These are phyloP conservation scores for Pichia sp. DNA, from an alignment of 1,139 yeast genomes.

Conservation along the genomic window DNA sequence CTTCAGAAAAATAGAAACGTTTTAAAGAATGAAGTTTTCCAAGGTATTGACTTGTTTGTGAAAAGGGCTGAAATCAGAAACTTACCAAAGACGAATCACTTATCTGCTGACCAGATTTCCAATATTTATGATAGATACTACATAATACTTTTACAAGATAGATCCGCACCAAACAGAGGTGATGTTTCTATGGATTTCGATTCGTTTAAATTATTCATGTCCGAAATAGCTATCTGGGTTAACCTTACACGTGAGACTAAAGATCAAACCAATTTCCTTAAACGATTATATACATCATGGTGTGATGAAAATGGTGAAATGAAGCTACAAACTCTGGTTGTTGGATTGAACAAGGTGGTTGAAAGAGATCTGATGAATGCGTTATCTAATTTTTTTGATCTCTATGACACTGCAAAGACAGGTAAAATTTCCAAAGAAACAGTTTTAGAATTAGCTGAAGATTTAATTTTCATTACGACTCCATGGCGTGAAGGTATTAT, in stretches of 20 bases:
- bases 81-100: conserved; percentile 67
- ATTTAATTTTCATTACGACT: conserved; percentile 72
- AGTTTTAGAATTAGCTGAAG: conserved; percentile 83
- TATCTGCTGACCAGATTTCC: conserved; percentile 58
- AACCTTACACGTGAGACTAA: conserved; percentile 33
- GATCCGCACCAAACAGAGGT: conserved; percentile 57
- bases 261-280: conserved; percentile 48
- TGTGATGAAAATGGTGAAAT: conserved; percentile 47
- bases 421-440: conserved; percentile 77
- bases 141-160: conserved; percentile 59
- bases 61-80: conserved; percentile 90
- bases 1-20: conserved; percentile 68
- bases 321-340: conserved; percentile 64
- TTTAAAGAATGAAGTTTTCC: conserved; percentile 75
- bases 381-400: conserved; percentile 73
- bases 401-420: conserved; percentile 63
- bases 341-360: conserved; percentile 68
- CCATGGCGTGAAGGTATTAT: conserved; percentile 76
- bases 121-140: conserved; percentile 84
- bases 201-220: conserved; percentile 70
- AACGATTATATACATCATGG: conserved; percentile 56
- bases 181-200: conserved; percentile 63
- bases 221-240: conserved; percentile 82
- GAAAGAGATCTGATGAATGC: conserved; percentile 77
- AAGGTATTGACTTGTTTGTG: conserved; percentile 85